These are phyloP conservation scores for Vaccinium vitisidaea DNA, from an alignment of 148 eudicot species.

Conservation along the genomic window DNA sequence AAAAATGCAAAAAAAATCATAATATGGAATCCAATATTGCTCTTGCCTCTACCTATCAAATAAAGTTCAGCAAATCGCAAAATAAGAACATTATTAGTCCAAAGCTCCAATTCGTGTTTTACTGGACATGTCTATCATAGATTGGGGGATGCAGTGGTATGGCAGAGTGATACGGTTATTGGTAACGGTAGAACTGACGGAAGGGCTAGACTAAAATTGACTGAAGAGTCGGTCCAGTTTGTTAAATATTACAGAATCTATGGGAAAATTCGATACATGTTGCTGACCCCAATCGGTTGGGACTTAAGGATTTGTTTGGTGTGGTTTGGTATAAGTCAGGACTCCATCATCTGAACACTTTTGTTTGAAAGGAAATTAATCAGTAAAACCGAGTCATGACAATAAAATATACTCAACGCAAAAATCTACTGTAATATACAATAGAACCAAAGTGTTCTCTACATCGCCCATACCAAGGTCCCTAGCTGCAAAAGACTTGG, in stretches of 20 bases:
- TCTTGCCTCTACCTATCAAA: not conserved
- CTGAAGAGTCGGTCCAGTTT: too few species aligned
- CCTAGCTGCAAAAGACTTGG: not conserved
- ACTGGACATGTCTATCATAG: too few species aligned
- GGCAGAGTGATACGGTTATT: too few species aligned
- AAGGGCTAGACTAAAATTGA: too few species aligned
- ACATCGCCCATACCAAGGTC: not conserved
- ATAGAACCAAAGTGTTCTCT: not conserved
- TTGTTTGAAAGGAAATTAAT: not conserved
- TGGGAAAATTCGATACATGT: too few species aligned
- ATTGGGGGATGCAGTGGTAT: too few species aligned
- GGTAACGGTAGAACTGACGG: too few species aligned
- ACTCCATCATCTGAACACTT: not conserved
- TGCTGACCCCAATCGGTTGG: too few species aligned
- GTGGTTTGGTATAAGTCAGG: too few species aligned
- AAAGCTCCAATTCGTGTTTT: not conserved
- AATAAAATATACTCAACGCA: not conserved
- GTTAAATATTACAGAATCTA: too few species aligned
- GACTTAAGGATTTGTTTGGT: too few species aligned
- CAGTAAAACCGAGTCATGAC: not conserved
- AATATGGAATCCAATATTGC: not conserved
- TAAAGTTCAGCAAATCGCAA: not conserved
- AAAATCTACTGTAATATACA: not conserved
- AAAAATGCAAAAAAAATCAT: not conserved
- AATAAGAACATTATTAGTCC: not conserved